Conservation (phyloP, 164 flowering plant genomes). For the Nymphaea thermarum region DNA sequence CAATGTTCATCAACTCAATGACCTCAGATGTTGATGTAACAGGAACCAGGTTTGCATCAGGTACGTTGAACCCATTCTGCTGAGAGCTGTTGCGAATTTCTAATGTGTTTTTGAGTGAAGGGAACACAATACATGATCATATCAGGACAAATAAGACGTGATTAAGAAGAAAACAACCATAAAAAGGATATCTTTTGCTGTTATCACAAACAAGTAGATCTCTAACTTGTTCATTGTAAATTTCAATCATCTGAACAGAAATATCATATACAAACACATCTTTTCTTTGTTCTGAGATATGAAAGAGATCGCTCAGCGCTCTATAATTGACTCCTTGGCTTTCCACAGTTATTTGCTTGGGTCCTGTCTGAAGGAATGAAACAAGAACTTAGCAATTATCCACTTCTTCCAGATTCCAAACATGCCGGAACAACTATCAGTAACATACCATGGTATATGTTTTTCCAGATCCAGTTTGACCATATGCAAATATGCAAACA, state of each 20-base stretch:
- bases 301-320: constrained; percentile 80
- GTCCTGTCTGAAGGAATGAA: constrained; percentile 54
- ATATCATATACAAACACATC: constrained; percentile 73
- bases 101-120: constrained; percentile 60
- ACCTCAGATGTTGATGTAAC: constrained; percentile 86
- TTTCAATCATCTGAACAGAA: constrained; percentile 96
- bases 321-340: constrained; percentile 89
- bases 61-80: constrained; percentile 76
- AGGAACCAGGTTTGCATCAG: constrained; percentile 86
- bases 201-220: constrained; percentile 90
- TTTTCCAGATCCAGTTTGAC: constrained; percentile 99
- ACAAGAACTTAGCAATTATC: background rate
- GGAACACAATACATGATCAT: constrained; percentile 10
- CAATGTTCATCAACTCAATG: constrained; percentile 80
- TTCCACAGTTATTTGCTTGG: constrained; percentile 71
- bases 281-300: constrained; percentile 70
- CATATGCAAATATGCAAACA: constrained; percentile 98
- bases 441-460: constrained; percentile 81
- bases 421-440: background rate
- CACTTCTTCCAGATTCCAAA: background rate
- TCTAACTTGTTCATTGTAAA: constrained; percentile 97
- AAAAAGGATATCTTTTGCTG: constrained; percentile 89
- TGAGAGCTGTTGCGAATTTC: constrained; percentile 93
- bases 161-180: background rate
- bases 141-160: constrained; percentile 1